Conservation (phyloP, 305 asterid species). For the Fraxinus albicans region DNA sequence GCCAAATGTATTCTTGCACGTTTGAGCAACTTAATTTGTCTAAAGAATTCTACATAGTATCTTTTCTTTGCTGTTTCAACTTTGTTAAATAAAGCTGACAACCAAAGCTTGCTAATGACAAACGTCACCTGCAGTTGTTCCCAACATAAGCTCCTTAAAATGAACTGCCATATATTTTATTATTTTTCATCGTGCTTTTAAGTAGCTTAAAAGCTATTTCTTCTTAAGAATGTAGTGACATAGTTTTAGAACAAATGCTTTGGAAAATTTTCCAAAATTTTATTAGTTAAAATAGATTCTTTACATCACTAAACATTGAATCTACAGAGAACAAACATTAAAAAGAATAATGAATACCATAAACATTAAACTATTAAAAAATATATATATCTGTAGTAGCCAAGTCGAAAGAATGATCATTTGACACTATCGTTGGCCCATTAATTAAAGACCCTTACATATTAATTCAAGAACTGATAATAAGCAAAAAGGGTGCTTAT, state of each 20-base stretch:
- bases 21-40: neutral
- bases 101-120: neutral
- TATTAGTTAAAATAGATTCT: slow-evolving; percentile 18
- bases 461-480: neutral
- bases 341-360: neutral
- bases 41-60: too few species aligned
- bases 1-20: neutral
- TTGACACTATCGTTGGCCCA: neutral
- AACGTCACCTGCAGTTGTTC: neutral
- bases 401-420: neutral
- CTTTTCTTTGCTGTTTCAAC: neutral
- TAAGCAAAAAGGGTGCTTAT: neutral
- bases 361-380: neutral
- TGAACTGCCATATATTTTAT: neutral
- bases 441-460: neutral
- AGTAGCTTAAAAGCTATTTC: neutral
- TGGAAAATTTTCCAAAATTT: neutral
- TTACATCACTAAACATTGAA: slow-evolving; percentile 1
- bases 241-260: neutral
- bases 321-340: neutral
- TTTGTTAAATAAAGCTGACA: neutral
- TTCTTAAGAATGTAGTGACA: neutral
- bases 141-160: neutral
- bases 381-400: neutral
- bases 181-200: neutral